Evolutionary conservation across 2,329 filamentous ascomycete genomes (phyloP), one percentile per base, ranked within the genome.

Genomic region (Scedosporium aurantiacum): DNA sequence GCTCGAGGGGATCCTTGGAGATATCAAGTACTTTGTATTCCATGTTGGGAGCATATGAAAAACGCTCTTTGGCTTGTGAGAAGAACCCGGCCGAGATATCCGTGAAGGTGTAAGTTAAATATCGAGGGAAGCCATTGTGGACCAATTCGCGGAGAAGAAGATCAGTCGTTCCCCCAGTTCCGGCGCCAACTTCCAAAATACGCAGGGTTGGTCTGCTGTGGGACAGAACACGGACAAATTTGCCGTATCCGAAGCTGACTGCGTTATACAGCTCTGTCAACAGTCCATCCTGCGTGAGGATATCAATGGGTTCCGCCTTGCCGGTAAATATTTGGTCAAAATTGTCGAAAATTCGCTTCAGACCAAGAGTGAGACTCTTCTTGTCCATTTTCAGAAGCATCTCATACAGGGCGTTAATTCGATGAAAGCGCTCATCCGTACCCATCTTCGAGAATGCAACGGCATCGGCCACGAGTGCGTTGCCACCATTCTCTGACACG

Each of bases 111-210:
- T 77, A 77, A 16, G 71, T 64, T 0, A 65, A 61, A 52, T 72
- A 73, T 1, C 56, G 32, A 16, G 67, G 50, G 6, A 68, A 40
- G 61, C 37, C 6, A 59, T 62, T 57, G 14, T 71, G 64, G 14
- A 66, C 43, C 2, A 70, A 63, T 8, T 62, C 61, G 1, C 62
- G 58, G 2, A 79, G 65, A 4, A 79, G 66, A 4, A 66, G 66
- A 2, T 56, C 54, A 1, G 73, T 76, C 58, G 71, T 68, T 5
- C 70, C 69, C 2, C 74, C 73, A 1, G 72, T 77, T 0, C 74
- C 74, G 14, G 72, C 73, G 12, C 75, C 75, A 23, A 78, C 67
- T 60, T 78, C 75, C 1, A 78, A 67, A 32, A 77, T 70, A 1
- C 70, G 67, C 8, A 74, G 65, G 1, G 62, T 64, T 0, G 74